These are phyloP conservation scores for Fomitiporia mediterranea DNA, from an alignment of 1,284 basidiomycete genomes.

Conservation along the genomic window DNA sequence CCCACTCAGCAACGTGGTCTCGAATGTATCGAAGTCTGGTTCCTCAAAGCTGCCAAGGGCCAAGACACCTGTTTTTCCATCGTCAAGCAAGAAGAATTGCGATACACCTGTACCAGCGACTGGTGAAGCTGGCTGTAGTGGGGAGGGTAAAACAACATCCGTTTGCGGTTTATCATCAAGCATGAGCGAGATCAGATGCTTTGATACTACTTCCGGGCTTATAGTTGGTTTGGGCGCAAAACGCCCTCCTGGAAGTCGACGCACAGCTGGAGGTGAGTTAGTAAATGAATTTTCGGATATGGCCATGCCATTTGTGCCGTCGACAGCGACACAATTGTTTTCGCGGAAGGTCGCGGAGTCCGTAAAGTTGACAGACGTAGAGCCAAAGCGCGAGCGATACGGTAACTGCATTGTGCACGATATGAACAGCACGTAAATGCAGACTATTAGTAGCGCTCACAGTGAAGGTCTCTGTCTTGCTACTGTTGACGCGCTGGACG, in stretches of 20 bases:
- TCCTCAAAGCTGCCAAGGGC: constrained; percentile 57
- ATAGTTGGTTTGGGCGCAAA: constrained; percentile 46
- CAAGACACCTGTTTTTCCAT: constrained; percentile 53
- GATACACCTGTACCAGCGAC: constrained; percentile 45
- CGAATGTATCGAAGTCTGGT: constrained; percentile 37
- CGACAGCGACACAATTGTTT: constrained; percentile 48
- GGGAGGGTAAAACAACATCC: constrained; percentile 47
- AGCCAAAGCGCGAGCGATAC: constrained; percentile 50
- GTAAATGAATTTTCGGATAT: constrained; percentile 29
- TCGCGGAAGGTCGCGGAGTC: constrained; percentile 45
- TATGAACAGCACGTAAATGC: not conserved
- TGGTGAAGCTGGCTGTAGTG: constrained; percentile 37
- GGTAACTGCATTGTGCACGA: constrained; percentile 38
- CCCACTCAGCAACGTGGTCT: constrained; percentile 43
- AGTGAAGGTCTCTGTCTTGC: constrained; percentile 39
- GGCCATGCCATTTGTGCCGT: constrained; percentile 49
- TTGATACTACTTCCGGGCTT: constrained; percentile 32
- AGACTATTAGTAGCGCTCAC: constrained; percentile 27
- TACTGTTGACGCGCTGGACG: constrained; percentile 41
- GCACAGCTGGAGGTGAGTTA: constrained; percentile 14
- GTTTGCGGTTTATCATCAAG: constrained; percentile 43
- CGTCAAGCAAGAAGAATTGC: constrained; percentile 51
- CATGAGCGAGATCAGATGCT: constrained; percentile 45
- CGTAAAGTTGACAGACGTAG: constrained; percentile 41
- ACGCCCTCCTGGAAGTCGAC: constrained; percentile 29